phyloP scores from a whole-genome alignment of 306 rosid genomes.

The Arachis stenosperma region DNA sequence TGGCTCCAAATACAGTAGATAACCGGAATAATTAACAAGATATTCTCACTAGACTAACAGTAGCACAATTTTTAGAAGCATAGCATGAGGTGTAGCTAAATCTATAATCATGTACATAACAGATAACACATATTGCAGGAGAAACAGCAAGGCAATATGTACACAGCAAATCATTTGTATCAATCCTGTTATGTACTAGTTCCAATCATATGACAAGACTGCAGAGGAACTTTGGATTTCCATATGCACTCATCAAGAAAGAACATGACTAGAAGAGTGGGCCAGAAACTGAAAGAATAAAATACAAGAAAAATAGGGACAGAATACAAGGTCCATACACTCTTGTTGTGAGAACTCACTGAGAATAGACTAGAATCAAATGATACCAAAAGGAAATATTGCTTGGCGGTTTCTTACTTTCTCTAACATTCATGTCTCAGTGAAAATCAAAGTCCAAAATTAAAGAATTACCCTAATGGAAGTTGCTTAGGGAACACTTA shows the following conservation, averaged over 20 bases:
- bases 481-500: conserved; percentile 31
- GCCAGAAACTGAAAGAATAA: conserved; percentile 7
- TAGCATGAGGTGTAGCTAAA: neutral
- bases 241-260: neutral
- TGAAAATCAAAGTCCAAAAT: conserved; percentile 19
- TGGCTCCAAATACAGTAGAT: neutral
- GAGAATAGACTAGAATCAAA: conserved; percentile 21
- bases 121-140: conserved; percentile 3
- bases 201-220: conserved; percentile 13
- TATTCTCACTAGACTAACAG: conserved; percentile 21
- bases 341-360: conserved; percentile 2
- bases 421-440: conserved; percentile 16
- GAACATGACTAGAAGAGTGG: conserved; percentile 1
- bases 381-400: conserved; percentile 15
- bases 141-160: conserved; percentile 14
- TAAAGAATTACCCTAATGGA: conserved; percentile 25
- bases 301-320: neutral
- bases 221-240: conserved; percentile 7
- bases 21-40: conserved; percentile 18
- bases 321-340: conserved; percentile 29
- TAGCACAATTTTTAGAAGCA: conserved; percentile 16
- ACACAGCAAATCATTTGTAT: conserved; percentile 10
- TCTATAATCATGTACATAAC: neutral
- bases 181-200: conserved; percentile 5
- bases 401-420: conserved; percentile 17